Base-by-base conservation (phyloP, 2,329 filamentous ascomycete genomes). In the Keithomyces neogunnii region DNA sequence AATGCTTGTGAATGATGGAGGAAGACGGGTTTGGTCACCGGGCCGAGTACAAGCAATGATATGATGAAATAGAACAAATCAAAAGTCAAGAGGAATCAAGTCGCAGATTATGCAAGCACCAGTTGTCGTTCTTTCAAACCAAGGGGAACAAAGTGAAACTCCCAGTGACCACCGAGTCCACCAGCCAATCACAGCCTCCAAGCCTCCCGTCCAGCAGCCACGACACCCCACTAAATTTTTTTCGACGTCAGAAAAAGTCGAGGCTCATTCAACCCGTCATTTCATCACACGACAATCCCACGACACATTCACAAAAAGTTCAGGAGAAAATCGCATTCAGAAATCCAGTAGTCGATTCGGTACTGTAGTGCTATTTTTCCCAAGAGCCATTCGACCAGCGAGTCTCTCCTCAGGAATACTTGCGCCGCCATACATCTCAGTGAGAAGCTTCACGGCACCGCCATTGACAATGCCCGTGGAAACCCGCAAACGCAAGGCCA, bases 401-500 rank as follows among this genome's bases (percentile, higher is more conserved):
- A 40, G 3, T 40, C n/a, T 19, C 28, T 11, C 40, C 7, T 19
- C 40, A 31, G 8, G 26, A 30, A 5, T 28, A 44, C 10, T 26
- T 5, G 7, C 28, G 40, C 40, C 28, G 30, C 40, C 11, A 42
- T 8, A 6, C n/a, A 30, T 26, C 40, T 48, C 47, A 40, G 33
- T 40, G 46, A 48, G 35, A 33, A n/a, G 10, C 5, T 33, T 30
- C 45, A 31, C n/a, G 8, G 28, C 8, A 42, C 10, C 40, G 7
- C 19, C 28, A 30, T 26, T 28, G 26, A 56, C 8, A 46, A 57
- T 59, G 56, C 50, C 55, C 52, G 38, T 44, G 43, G 36, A 56
- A 48, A 63, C 62, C 5, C 60, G 62, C 42, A 67, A 64, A 55
- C 64, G 62, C 56, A 68, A 62, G 56, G 58, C 61, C 8, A 55